Conservation (phyloP, 306 rosid species). For the Prunus kanzakura region DNA sequence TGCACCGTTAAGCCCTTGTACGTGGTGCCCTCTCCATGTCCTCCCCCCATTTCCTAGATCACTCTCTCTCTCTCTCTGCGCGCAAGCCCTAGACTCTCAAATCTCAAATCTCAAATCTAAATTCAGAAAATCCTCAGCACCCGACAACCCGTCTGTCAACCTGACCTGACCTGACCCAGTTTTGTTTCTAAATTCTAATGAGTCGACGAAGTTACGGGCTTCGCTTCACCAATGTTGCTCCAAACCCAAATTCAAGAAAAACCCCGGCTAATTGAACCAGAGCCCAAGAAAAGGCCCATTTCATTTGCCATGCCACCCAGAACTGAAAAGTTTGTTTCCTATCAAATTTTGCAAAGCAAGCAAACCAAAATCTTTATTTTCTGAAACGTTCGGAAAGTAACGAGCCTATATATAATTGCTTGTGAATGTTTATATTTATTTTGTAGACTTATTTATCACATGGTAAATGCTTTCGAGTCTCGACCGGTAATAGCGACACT, state of each 20-base stretch:
- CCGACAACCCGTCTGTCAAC: background rate
- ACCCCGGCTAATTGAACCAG: background rate
- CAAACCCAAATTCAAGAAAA: background rate
- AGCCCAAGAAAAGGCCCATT: background rate
- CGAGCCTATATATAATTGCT: too few species aligned
- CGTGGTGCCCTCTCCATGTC: slow-evolving; percentile 50
- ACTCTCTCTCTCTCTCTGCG: background rate
- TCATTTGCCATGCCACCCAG: too few species aligned
- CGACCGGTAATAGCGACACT: too few species aligned
- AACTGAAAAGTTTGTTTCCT: too few species aligned
- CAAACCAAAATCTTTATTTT: too few species aligned
- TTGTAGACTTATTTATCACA: too few species aligned
- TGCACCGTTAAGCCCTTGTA: slow-evolving; percentile 50
- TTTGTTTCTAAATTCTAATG: background rate
- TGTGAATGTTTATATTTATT: too few species aligned
- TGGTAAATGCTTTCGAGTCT: too few species aligned
- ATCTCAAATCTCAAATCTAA: background rate
- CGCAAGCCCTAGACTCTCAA: background rate
- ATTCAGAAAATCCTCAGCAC: background rate
- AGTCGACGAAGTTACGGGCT: background rate
- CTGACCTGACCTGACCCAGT: background rate
- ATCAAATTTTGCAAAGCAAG: too few species aligned
- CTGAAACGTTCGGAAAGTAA: too few species aligned
- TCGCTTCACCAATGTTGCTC: background rate
- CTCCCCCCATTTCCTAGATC: slow-evolving; percentile 40